These are phyloP conservation scores for Bretziella fagacearum DNA, from an alignment of 2,329 filamentous ascomycete species.

Conservation along the genomic window DNA sequence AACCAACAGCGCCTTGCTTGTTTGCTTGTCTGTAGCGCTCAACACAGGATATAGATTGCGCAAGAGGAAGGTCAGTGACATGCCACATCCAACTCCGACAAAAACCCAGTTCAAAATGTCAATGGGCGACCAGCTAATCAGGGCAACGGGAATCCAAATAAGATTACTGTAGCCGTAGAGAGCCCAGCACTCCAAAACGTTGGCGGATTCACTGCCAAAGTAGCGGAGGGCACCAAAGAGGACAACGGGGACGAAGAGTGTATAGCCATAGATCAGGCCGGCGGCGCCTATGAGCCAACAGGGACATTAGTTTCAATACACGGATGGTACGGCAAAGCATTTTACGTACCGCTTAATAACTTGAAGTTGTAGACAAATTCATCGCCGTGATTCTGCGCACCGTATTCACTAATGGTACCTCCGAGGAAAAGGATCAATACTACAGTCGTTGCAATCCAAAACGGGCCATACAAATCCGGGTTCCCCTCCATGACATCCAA, in stretches of 20 bases:
- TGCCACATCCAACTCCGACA: constrained; percentile 67
- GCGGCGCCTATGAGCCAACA: constrained; percentile 59
- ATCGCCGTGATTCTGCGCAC: constrained; percentile 48
- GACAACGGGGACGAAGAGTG: constrained; percentile 63
- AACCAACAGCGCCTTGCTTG: constrained; percentile 72
- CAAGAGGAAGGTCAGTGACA: constrained; percentile 69
- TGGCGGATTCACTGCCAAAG: constrained; percentile 87
- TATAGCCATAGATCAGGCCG: constrained; percentile 91
- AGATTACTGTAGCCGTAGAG: constrained; percentile 93
- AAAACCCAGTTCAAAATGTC: constrained; percentile 85
- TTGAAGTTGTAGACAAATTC: constrained; percentile 86
- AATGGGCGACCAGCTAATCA: constrained; percentile 79
- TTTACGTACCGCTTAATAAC: constrained; percentile 55
- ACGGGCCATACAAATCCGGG: constrained; percentile 87
- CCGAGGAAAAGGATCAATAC: constrained; percentile 90
- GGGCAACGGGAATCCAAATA: constrained; percentile 88
- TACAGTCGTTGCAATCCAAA: constrained; percentile 98
- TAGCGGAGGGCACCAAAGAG: constrained; percentile 83
- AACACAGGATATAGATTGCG: constrained; percentile 83
- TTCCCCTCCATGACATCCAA: constrained; percentile 94
- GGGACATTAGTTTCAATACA: not conserved
- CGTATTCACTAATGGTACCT: constrained; percentile 84
- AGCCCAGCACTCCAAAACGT: constrained; percentile 86
- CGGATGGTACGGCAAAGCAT: not conserved
- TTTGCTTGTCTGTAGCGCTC: constrained; percentile 80